Percentiles rank a stretch among this genome's conserved stretches.
phyloP scores from a whole-genome alignment of 2,329 filamentous ascomycete genomes.

The Tetracladium maxilliforme region DNA sequence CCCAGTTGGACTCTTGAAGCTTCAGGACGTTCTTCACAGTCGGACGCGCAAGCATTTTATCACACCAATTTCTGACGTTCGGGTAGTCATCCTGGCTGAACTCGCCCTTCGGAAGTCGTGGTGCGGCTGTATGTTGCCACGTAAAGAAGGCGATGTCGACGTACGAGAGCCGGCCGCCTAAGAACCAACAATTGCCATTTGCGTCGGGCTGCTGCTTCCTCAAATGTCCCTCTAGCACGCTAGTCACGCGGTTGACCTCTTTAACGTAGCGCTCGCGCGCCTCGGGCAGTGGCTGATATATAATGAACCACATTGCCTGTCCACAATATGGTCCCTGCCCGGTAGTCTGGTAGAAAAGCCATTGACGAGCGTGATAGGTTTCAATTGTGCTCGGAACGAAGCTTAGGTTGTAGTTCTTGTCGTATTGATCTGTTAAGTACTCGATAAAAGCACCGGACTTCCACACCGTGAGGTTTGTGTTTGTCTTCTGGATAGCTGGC shows the following conservation, averaged over 20 bases:
- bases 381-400: neutral
- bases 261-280: neutral
- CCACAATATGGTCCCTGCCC: neutral
- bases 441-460: conserved; percentile 10
- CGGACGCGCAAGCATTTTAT: too few species aligned
- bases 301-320: conserved; percentile 14
- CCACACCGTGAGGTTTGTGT: neutral
- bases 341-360: neutral
- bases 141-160: neutral
- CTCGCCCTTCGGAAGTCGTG: too few species aligned
- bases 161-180: neutral
- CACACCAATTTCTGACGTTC: too few species aligned
- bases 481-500: conserved; percentile 5
- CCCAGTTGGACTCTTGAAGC: too few species aligned
- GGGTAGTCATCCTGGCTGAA: too few species aligned
- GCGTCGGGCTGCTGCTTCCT: neutral
- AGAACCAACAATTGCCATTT: neutral
- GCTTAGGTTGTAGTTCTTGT: neutral
- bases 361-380: neutral
- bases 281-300: conserved; percentile 9
- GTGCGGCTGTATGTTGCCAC: too few species aligned
- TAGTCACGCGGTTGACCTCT: neutral
- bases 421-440: neutral
- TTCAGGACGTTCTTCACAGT: too few species aligned
- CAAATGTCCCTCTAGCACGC: neutral